Base-by-base conservation (phyloP, 306 rosid species). In the Echinosophora koreensis region DNA sequence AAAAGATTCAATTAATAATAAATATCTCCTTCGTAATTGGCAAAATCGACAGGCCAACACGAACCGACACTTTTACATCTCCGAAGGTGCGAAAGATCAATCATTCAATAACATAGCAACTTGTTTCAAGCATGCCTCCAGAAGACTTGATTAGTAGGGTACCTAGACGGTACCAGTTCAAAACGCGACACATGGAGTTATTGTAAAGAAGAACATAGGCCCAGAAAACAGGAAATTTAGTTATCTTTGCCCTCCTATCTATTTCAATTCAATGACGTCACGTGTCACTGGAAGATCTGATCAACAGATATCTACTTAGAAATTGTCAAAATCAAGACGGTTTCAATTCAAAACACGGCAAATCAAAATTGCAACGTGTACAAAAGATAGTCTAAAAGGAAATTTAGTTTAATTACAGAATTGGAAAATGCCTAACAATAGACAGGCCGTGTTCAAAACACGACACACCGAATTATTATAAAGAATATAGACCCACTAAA, bases 11-110 rank as follows among this genome's bases (percentile, higher is more conserved):
- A 58, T 8, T 10, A 51, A n/a, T 10, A 51, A n/a, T 44, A 27
- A 37, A 75, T 56, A 77, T 7, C 16, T 60, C 12, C 54, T n/a
- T 35, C 52, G 5, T 41, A 59, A 27, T 27, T 13, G 55, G 51
- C 16, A 34, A 72, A 77, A 61, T 16, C 63, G 65, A 59, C 28
- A 73, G 66, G 8, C 35, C 66, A 60, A 67, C 35, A 68, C 4
- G 46, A 81, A 66, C 60, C 5, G 9, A 35, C 79, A 69, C n/a
- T 50, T 70, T 22, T 37, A 66, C 51, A 41, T 2, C 2, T 7
- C 3, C 12, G 18, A 65, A 32, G 6, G 16, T 27, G 16, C 52
- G 30, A 39, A 64, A 41, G 49, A 57, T 47, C 69, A 77, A 71
- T 35, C 11, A 63, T 13, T 61, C 13, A 68, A 51, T 30, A 60